Conservation (phyloP, 2,329 filamentous ascomycete species). For the Emmonsiellopsis sp. region DNA sequence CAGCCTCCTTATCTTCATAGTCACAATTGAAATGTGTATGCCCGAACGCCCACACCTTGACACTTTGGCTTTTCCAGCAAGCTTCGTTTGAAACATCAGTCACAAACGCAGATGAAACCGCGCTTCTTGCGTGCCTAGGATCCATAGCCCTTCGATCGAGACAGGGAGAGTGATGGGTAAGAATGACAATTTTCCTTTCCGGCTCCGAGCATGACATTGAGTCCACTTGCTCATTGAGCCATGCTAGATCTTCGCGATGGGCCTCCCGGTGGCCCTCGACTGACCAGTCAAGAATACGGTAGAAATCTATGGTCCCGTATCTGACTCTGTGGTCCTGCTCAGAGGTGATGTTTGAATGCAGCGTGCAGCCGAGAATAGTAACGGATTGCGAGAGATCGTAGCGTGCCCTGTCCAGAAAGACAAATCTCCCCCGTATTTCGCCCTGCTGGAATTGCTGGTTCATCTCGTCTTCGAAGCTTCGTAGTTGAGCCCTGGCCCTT, state of each 20-base stretch:
- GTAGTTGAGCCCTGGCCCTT: neutral
- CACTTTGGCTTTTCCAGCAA: constrained; percentile 21
- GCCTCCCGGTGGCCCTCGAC: constrained; percentile 13
- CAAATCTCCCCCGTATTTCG: constrained; percentile 13
- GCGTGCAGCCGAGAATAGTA: constrained; percentile 32
- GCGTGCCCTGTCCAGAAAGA: constrained; percentile 23
- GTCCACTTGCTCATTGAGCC: constrained; percentile 16
- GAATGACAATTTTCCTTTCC: constrained; percentile 13
- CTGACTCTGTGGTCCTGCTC: constrained; percentile 26
- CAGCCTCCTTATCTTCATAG: constrained; percentile 14
- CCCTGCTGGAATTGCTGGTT: neutral
- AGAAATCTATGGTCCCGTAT: constrained; percentile 40
- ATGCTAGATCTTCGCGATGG: constrained; percentile 14
- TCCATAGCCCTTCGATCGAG: constrained; percentile 6
- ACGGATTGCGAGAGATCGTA: constrained; percentile 22
- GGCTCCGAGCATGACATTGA: constrained; percentile 8
- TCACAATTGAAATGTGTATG: constrained; percentile 33
- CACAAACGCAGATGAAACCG: constrained; percentile 18
- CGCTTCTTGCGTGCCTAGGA: constrained; percentile 5
- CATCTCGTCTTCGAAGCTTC: neutral
- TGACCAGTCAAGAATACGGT: constrained; percentile 23
- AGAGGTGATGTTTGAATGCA: constrained; percentile 38
- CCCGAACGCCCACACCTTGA: constrained; percentile 31
- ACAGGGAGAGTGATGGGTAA: constrained; percentile 18
- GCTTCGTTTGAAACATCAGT: constrained; percentile 23